Percentiles rank a stretch among this genome's conserved stretches.
Evolutionary conservation across 768 basidiomycete genomes (phyloP).

Genomic region (Suillus ampliporus): DNA sequence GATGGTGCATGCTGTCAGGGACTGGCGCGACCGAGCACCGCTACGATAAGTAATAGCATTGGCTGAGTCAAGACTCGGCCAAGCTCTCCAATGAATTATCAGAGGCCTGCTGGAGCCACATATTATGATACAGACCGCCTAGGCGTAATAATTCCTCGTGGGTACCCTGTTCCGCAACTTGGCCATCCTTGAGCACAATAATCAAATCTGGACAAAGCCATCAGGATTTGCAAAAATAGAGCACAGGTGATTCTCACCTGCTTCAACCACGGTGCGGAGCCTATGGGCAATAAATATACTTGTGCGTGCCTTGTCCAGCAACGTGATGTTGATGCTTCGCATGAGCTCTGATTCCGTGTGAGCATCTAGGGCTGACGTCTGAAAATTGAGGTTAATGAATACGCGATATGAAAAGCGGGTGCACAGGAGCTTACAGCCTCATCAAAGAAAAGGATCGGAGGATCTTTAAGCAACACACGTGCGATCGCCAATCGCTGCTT

Average conservation of each 20-base stretch:
- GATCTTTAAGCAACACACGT: conserved; percentile 90
- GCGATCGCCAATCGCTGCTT: conserved; percentile 97
- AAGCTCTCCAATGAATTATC: conserved; percentile 26
- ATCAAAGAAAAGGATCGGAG: conserved; percentile 96
- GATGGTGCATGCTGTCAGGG: background rate
- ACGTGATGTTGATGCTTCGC: conserved; percentile 85
- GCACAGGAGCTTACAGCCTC: conserved; percentile 78
- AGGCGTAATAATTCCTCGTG: conserved; percentile 82
- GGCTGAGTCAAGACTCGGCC: conserved; percentile 12
- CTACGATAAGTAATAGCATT: background rate
- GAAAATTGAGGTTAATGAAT: conserved; percentile 9
- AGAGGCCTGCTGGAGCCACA: conserved; percentile 81
- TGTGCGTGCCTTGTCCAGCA: conserved; percentile 81
- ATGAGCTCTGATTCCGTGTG: conserved; percentile 95
- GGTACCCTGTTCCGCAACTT: conserved; percentile 91
- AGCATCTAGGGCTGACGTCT: conserved; percentile 96
- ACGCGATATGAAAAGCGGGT: conserved; percentile 12
- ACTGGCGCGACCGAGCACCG: background rate
- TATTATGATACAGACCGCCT: conserved; percentile 75
- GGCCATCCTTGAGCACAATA: conserved; percentile 91
- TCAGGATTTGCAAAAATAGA: conserved; percentile 6
- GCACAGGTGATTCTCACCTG: conserved; percentile 56
- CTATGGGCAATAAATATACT: conserved; percentile 98
- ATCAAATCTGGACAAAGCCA: conserved; percentile 68
- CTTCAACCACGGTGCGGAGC: conserved; percentile 86